phyloP scores from a whole-genome alignment of 225 moss, liverwort and hornwort species.

The Marchantia polymorpha region DNA sequence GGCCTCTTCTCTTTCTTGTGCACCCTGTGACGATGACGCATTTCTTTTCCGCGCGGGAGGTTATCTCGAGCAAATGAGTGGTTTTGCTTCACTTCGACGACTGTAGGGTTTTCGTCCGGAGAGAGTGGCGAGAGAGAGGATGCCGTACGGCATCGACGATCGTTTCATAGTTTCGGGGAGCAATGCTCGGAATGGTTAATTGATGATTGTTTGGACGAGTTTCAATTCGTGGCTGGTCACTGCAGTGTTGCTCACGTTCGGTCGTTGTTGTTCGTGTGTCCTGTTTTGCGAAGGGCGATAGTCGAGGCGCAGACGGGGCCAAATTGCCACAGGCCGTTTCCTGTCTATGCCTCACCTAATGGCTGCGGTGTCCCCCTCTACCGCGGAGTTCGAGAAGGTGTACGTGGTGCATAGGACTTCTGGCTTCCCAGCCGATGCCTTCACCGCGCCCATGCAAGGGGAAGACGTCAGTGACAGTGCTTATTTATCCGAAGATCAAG shows the following conservation, averaged over 20 bases:
- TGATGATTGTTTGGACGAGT: no score
- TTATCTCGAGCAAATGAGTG: no score
- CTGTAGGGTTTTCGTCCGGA: no score
- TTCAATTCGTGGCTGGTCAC: no score
- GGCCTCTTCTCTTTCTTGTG: no score
- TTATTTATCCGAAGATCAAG: constrained; percentile 38
- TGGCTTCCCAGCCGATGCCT: constrained; percentile 31
- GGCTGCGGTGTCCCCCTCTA: constrained; percentile 20
- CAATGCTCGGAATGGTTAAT: no score
- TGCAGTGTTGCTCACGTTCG: background rate
- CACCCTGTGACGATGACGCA: no score
- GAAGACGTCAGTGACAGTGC: constrained; percentile 36
- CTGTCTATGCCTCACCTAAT: constrained; percentile 30
- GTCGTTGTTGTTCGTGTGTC: background rate
- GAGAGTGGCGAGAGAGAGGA: no score
- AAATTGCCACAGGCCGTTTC: background rate
- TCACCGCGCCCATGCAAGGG: constrained; percentile 22
- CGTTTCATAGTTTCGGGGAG: no score
- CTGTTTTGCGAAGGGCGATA: background rate
- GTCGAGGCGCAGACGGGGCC: background rate
- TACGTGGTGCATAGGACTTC: constrained; percentile 31
- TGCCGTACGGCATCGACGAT: no score
- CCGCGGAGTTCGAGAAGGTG: constrained; percentile 23
- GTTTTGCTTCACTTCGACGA: no score
- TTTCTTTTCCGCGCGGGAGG: no score